phyloP scores from a whole-genome alignment of 1,284 basidiomycete genomes.

The Cutaneotrichosporon dermatis region DNA sequence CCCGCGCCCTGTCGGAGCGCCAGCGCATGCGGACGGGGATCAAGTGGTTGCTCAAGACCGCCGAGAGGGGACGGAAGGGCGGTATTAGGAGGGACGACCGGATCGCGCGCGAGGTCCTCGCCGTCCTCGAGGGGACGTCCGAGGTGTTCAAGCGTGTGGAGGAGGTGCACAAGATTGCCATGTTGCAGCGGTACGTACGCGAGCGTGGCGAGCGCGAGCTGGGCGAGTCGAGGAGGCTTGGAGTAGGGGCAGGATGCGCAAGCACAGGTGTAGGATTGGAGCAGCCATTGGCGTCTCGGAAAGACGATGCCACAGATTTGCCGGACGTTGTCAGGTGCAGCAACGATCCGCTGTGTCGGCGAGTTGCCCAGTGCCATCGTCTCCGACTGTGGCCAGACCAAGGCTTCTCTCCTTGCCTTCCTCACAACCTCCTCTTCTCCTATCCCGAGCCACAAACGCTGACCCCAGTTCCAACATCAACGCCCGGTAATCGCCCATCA shows the following conservation, averaged over 20 bases:
- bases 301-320: no score
- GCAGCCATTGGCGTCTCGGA: no score
- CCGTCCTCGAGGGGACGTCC: slow-evolving; percentile 60
- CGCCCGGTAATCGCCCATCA: not conserved
- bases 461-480: slow-evolving; percentile 7
- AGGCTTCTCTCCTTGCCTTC: no score
- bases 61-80: slow-evolving; percentile 51
- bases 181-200: slow-evolving; percentile 68
- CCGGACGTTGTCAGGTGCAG: no score
- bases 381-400: no score
- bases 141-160: slow-evolving; percentile 59
- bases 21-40: slow-evolving; percentile 66
- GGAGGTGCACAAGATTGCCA: slow-evolving; percentile 64
- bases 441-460: not conserved
- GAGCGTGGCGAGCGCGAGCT: no score
- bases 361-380: no score
- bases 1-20: slow-evolving; percentile 68
- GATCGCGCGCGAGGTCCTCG: slow-evolving; percentile 69
- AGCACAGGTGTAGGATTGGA: no score
- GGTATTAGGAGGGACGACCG: slow-evolving; percentile 61
- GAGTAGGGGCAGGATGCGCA: no score
- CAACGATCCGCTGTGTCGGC: no score
- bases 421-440: no score
- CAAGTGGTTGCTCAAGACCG: slow-evolving; percentile 61
- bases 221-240: no score